Evolutionary conservation across 441 rosid species (phyloP), one percentile per base, ranked within the genome.

Genomic region (Jatropha podagrica): DNA sequence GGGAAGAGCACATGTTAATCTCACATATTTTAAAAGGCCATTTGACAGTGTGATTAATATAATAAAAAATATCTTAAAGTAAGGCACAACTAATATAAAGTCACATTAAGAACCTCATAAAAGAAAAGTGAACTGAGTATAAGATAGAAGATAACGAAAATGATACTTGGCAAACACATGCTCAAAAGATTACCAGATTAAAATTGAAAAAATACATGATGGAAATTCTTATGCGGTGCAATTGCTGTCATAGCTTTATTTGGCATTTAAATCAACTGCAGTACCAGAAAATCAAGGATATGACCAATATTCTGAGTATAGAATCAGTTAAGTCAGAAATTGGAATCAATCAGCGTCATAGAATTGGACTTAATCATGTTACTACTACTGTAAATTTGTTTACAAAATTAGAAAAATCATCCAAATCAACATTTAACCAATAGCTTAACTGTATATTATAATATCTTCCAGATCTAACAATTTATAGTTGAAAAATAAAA

Each of bases 1-100:
- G 15, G 46, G 62, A 81, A 72, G 80, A 79, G 77, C 44, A 76
- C 5, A 44, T 6, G 71, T 81, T 37, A 49, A 13, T 76, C 76
- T 48, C 70, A 78, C 32, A 20, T 69, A 69, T 49, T 74, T 67
- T 63, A 38, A 74, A 80, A 74, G 71, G 70, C 41, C 67, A 74
- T 61, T 77, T 32, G 72, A 68, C 51, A 40, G 11, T 32, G 46
- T 55, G 41, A 60, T 55, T 23, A 73, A 70, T 68, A 52, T 4
- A 3, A 4, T 49, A 49, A 80, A 23, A 71, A 54, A 40, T 73
- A 15, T 48, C 54, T 46, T 59, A 67, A 77, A 59, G 38, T 56
- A 59, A 64, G 48, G 6, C 42, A 41, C 20, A 27, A 23, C 27
- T 60, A 0, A 14, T 48, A 55, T 27, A 23, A 38, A 13, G 23